Evolutionary conservation across 768 basidiomycete species (phyloP).

Genomic region (Pholiota conissans): DNA sequence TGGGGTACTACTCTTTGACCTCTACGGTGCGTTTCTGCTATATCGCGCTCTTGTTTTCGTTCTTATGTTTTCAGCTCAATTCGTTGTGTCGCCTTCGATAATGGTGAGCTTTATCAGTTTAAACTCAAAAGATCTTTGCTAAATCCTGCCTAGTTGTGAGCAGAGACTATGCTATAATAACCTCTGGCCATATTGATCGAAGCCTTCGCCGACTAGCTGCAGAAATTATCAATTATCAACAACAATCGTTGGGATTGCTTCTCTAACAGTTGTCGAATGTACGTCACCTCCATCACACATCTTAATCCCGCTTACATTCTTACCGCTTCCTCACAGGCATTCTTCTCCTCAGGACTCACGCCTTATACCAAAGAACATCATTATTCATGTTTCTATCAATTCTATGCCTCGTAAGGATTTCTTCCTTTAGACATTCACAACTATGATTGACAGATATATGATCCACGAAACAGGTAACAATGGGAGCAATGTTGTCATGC

Average conservation of each 20-base stretch:
- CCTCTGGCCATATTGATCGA: too few species aligned
- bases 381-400: neutral
- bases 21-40: neutral
- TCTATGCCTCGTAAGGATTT: neutral
- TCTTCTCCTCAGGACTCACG: neutral
- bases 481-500: slow-evolving; percentile 12
- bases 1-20: neutral
- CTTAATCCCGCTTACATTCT: neutral
- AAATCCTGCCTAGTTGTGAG: neutral
- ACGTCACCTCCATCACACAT: neutral
- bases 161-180: too few species aligned
- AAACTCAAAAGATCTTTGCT: too few species aligned
- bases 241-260: neutral
- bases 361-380: neutral
- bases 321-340: neutral
- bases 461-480: slow-evolving; percentile 1
- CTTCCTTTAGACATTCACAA: neutral
- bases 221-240: slow-evolving; percentile 1
- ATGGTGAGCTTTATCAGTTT: too few species aligned
- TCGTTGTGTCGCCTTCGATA: neutral
- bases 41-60: neutral
- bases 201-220: neutral
- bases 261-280: neutral
- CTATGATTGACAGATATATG: neutral
- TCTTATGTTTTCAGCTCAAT: neutral